Evolutionary conservation across 108 stramenopile species (phyloP), one percentile per base, ranked within the genome.

Genomic region (Ochromonas danica): DNA sequence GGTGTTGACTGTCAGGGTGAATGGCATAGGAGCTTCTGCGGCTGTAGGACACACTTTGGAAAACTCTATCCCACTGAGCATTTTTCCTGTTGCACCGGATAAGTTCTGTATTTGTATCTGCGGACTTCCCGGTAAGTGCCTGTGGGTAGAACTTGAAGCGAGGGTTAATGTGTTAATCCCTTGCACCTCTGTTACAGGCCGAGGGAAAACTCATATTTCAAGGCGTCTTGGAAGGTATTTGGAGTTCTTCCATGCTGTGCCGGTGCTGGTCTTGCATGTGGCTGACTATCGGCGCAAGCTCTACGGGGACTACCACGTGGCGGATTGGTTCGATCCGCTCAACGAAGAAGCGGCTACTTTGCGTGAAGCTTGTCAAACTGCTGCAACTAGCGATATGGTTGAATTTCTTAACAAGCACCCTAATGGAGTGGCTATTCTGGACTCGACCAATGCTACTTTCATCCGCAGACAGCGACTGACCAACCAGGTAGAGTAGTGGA

Each of bases 131-230:
- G 72, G n/a, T n/a, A n/a, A n/a, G n/a, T n/a, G n/a, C n/a, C n/a
- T n/a, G n/a, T n/a, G n/a, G n/a, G n/a, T n/a, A n/a, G n/a, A n/a
- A n/a, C n/a, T n/a, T n/a, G n/a, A n/a, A n/a, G n/a, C n/a, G n/a
- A n/a, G n/a, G n/a, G n/a, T n/a, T n/a, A n/a, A n/a, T n/a, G n/a
- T n/a, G n/a, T n/a, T n/a, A n/a, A n/a, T n/a, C n/a, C n/a, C n/a
- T n/a, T n/a, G n/a, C n/a, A n/a, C n/a, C n/a, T n/a, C n/a, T n/a
- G n/a, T n/a, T n/a, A n/a, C n/a, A n/a, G n/a, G 93, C 0, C 92
- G 94, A 2, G 98, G 98, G 0, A 99, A 99, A 81, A 99, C 96
- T 22, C 94, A 94, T 84, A 94, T 97, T 75, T 93, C 96, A 62
- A 90, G 94, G 61, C 94, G 95, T 42, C 93, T 99, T 71, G 91